Percentiles rank a stretch among this genome's conserved stretches.
Evolutionary conservation across 2,329 filamentous ascomycete species (phyloP).

Genomic region (Ophiocordyceps unilateralis): DNA sequence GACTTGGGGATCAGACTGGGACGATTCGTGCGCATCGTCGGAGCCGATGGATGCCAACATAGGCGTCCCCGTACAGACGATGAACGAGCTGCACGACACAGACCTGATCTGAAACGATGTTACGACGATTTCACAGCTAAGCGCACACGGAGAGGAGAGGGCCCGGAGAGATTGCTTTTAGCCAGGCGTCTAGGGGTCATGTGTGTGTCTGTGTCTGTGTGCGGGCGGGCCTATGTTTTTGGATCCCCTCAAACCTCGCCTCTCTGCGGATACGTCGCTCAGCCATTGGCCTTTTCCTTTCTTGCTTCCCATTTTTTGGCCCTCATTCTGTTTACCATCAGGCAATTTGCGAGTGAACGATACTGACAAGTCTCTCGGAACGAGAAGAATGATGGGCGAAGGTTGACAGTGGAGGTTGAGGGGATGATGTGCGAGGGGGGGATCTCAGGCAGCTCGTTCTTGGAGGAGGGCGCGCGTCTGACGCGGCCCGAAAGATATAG

Average conservation of each 20-base stretch:
- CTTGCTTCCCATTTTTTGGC: not conserved
- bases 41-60: slow-evolving; percentile 34
- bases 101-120: slow-evolving; percentile 9
- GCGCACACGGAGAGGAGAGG: not conserved
- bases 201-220: not conserved
- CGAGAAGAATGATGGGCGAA: not conserved
- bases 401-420: no score
- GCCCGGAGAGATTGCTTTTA: slow-evolving; percentile 1
- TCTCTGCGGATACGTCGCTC: not conserved
- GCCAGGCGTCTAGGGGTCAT: slow-evolving; percentile 2
- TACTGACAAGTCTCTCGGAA: no score
- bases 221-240: not conserved
- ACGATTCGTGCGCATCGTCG: slow-evolving; percentile 35
- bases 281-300: not conserved
- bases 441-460: no score
- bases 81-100: slow-evolving; percentile 21
- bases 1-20: slow-evolving; percentile 29
- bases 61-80: slow-evolving; percentile 25
- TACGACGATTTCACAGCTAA: not conserved
- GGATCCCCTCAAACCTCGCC: not conserved
- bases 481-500: no score
- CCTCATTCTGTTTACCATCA: not conserved
- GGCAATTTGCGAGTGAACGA: not conserved
- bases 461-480: no score
- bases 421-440: no score